phyloP scores from a whole-genome alignment of 805 yeast genomes.

The Cephaloascus albidus region DNA sequence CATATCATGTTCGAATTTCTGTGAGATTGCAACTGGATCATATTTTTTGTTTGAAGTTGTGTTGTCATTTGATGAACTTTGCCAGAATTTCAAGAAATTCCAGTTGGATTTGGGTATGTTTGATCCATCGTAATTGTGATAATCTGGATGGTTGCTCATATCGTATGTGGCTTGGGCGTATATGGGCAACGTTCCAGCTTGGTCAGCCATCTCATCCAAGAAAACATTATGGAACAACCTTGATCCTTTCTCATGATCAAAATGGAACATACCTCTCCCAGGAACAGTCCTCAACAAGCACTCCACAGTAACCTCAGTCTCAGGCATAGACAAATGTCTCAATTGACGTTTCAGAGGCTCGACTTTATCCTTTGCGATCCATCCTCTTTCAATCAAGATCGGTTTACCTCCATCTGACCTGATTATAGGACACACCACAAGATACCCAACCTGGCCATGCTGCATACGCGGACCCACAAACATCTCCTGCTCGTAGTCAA shows the following conservation, averaged over 20 bases:
- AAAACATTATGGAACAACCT: conserved; percentile 75
- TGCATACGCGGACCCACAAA: conserved; percentile 84
- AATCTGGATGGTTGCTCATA: conserved; percentile 54
- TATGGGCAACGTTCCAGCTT: conserved; percentile 59
- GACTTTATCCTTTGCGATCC: conserved; percentile 69
- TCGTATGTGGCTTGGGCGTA: conserved; percentile 70
- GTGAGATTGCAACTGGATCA: neutral
- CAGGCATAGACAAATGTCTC: conserved; percentile 63
- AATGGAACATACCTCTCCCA: conserved; percentile 56
- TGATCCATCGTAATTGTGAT: conserved; percentile 3
- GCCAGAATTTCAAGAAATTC: conserved; percentile 18
- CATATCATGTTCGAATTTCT: neutral
- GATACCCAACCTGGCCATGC: conserved; percentile 64
- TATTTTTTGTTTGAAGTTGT: neutral
- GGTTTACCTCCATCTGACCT: conserved; percentile 70
- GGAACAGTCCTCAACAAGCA: conserved; percentile 67
- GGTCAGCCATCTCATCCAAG: conserved; percentile 68
- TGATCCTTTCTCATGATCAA: conserved; percentile 56
- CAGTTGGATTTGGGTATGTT: neutral
- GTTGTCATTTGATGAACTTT: conserved; percentile 1
- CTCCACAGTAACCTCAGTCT: conserved; percentile 60
- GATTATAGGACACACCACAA: conserved; percentile 72
- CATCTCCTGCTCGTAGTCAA: conserved; percentile 78
- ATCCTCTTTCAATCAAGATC: conserved; percentile 81
- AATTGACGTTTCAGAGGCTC: conserved; percentile 45